Percentiles rank a stretch among this genome's conserved stretches.
These are phyloP conservation scores for Rhododendron molle DNA, from an alignment of 148 eudicot species.

Conservation along the genomic window DNA sequence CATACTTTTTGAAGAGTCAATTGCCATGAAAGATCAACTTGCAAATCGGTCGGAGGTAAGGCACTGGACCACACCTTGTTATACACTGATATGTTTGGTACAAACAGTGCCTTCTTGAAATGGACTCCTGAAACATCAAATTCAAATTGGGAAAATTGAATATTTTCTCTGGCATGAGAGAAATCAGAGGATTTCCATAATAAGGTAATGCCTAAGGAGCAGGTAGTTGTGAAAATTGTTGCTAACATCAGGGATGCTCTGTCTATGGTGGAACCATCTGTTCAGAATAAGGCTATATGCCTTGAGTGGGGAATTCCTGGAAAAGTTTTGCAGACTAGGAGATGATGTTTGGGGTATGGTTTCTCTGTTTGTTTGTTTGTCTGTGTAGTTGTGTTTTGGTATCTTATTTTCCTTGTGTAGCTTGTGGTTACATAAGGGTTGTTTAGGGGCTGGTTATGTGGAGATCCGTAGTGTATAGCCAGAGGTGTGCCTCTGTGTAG, in stretches of 20 bases:
- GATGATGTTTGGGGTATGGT: background rate
- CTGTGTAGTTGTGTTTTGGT: background rate
- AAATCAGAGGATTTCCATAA: background rate
- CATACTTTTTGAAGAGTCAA: conserved; percentile 71
- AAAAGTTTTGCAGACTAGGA: background rate
- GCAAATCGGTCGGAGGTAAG: conserved; percentile 42
- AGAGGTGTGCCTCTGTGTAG: background rate
- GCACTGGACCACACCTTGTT: conserved; percentile 59
- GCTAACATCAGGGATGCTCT: background rate
- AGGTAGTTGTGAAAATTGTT: background rate
- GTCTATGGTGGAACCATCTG: background rate
- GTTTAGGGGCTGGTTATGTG: background rate
- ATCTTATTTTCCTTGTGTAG: background rate
- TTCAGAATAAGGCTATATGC: background rate
- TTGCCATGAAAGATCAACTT: conserved; percentile 93
- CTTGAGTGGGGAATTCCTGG: background rate
- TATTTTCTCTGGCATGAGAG: background rate
- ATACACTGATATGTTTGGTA: conserved; percentile 86
- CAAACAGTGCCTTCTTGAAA: conserved; percentile 89
- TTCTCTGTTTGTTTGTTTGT: background rate
- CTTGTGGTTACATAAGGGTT: background rate
- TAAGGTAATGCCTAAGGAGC: background rate
- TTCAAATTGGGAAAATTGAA: background rate
- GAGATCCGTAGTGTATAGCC: background rate
- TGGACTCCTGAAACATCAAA: conserved; percentile 60